Evolutionary conservation across 139 green algal genomes (phyloP).

Genomic region (Zygnema cylindricum): DNA sequence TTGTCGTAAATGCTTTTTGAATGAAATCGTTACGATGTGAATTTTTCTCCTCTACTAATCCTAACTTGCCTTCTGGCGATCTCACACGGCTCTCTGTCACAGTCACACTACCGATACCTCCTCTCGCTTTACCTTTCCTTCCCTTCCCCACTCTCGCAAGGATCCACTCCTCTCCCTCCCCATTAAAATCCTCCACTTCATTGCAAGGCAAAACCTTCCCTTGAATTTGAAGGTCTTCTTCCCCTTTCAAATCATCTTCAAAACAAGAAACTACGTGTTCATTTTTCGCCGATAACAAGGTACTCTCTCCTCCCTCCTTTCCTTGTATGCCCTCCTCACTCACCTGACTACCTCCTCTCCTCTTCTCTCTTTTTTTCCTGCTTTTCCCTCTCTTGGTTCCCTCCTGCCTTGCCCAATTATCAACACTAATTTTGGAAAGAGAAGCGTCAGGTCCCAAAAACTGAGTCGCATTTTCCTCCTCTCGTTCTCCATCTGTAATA

Average conservation of each 20-base stretch:
- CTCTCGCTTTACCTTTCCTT: neutral
- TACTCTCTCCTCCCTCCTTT: neutral
- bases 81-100: neutral
- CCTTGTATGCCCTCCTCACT: neutral
- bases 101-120: neutral
- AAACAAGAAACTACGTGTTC: too few relatives aligned
- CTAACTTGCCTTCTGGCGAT: too few relatives aligned
- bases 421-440: too few relatives aligned
- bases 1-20: neutral
- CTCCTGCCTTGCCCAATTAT: too few relatives aligned
- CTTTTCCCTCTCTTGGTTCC: neutral
- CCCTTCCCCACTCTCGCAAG: neutral
- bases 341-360: conserved; percentile 1
- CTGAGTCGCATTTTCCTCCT: too few relatives aligned
- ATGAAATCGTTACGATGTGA: too few relatives aligned
- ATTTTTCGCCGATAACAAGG: neutral
- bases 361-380: conserved; percentile 9
- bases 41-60: too few relatives aligned
- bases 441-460: too few relatives aligned
- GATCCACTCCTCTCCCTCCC: neutral
- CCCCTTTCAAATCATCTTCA: too few relatives aligned
- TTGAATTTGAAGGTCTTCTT: too few relatives aligned
- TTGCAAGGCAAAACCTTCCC: neutral
- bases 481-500: too few relatives aligned
- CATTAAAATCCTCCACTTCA: neutral